These are phyloP conservation scores for Luffa acutangula DNA, from an alignment of 306 rosid species.

Conservation along the genomic window DNA sequence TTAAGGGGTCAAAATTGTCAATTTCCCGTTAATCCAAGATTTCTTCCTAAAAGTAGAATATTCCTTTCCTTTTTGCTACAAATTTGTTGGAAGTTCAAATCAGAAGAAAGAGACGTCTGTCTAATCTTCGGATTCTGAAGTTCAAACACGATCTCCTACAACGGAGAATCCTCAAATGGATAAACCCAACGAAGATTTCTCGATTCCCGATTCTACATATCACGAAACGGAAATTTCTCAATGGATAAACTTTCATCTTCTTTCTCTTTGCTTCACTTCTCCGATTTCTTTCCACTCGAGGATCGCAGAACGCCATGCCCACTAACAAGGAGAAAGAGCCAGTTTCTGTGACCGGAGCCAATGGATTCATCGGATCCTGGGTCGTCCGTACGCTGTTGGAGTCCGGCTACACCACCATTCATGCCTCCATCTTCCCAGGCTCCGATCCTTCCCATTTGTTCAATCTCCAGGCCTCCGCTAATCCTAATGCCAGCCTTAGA, in stretches of 20 bases:
- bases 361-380: conserved; percentile 89
- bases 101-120: not conserved
- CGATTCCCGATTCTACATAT: not conserved
- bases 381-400: conserved; percentile 45
- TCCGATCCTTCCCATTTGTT: conserved; percentile 59
- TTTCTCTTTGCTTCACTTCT: not conserved
- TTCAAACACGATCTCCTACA: not conserved
- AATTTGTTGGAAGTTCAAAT: not conserved
- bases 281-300: not conserved
- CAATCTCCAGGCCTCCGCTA: conserved; percentile 30
- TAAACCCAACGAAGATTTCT: not conserved
- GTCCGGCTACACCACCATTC: conserved; percentile 42
- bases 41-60: no score
- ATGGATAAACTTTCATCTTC: not conserved
- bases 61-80: no score
- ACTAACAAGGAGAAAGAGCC: conserved; percentile 1
- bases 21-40: no score
- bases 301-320: not conserved
- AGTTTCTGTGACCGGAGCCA: conserved; percentile 80
- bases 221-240: not conserved
- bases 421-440: conserved; percentile 57
- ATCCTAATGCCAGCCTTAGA: conserved; percentile 17
- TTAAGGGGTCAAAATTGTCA: no score
- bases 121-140: not conserved
- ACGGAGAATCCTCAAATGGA: not conserved